Conservation (phyloP, 768 basidiomycete species). For the Termitomyces sp. region DNA sequence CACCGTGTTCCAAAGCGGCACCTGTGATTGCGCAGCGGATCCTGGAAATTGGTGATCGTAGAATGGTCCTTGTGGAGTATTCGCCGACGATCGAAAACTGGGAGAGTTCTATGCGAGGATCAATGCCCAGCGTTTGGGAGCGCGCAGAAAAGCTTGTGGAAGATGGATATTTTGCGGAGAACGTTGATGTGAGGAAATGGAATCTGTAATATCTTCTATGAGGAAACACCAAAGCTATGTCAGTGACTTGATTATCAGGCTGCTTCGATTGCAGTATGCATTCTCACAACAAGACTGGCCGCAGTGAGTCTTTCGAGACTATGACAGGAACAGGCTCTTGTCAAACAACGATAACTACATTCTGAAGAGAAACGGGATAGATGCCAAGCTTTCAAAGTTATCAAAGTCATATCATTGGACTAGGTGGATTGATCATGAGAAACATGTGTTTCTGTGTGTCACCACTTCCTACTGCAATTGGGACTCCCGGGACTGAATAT, state of each 20-base stretch:
- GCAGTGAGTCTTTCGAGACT: not conserved
- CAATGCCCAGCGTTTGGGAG: slow-evolving; percentile 15
- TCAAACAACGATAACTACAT: not conserved
- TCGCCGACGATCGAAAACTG: slow-evolving; percentile 13
- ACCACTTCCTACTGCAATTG: not conserved
- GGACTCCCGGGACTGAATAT: not conserved
- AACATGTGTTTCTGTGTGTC: not conserved
- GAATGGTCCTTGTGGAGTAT: slow-evolving; percentile 17
- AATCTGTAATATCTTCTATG: not conserved
- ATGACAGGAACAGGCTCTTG: not conserved
- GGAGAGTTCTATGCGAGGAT: slow-evolving; percentile 11
- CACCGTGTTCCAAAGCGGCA: slow-evolving; percentile 11
- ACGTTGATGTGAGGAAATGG: not conserved
- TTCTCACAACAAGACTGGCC: not conserved
- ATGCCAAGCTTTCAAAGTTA: not conserved
- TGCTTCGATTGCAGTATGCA: not conserved
- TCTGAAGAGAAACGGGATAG: not conserved
- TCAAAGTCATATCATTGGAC: not conserved
- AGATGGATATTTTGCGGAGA: not conserved
- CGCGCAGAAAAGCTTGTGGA: not conserved
- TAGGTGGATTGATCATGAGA: not conserved
- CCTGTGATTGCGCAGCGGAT: slow-evolving; percentile 14
- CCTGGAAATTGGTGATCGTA: slow-evolving; percentile 15
- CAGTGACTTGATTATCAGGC: not conserved
- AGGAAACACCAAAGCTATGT: not conserved